These are phyloP conservation scores for Monosporascus sp. DNA, from an alignment of 2,329 filamentous ascomycete genomes.

Conservation along the genomic window DNA sequence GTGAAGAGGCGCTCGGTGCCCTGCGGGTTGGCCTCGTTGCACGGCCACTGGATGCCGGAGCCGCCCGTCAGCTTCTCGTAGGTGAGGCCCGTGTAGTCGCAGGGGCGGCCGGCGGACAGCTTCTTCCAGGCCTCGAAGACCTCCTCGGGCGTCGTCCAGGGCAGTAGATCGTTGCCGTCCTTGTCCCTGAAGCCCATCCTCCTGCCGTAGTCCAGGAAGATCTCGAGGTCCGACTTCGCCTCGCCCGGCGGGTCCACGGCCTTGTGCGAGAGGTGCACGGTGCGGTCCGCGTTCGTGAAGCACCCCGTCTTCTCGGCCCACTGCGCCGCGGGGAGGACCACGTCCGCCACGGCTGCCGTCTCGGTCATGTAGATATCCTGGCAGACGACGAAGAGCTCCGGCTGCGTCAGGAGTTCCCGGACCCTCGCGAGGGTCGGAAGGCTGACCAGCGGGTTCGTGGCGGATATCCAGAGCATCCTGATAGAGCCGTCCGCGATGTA, in stretches of 20 bases:
- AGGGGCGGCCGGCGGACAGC: constrained; percentile 28
- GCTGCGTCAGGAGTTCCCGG: constrained; percentile 25
- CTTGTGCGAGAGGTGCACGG: constrained; percentile 31
- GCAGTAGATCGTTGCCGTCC: constrained; percentile 25
- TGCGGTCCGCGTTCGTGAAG: constrained; percentile 34
- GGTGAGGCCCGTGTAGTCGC: constrained; percentile 27
- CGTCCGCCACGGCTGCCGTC: constrained; percentile 30
- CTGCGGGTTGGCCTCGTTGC: constrained; percentile 25
- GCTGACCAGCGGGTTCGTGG: constrained; percentile 34
- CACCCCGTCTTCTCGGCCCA: constrained; percentile 34
- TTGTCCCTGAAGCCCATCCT: constrained; percentile 31
- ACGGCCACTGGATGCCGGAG: constrained; percentile 33
- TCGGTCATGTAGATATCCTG: constrained; percentile 34
- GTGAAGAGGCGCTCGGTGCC: constrained; percentile 30
- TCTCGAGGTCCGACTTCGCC: constrained; percentile 29
- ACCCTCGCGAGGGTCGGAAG: constrained; percentile 27
- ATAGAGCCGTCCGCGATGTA: constrained; percentile 29
- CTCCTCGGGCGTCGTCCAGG: constrained; percentile 25
- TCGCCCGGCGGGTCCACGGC: constrained; percentile 33
- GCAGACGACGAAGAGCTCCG: constrained; percentile 27
- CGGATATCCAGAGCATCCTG: constrained; percentile 33
- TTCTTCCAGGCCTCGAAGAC: constrained; percentile 32
- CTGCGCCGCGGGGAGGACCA: constrained; percentile 31
- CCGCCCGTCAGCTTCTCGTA: constrained; percentile 31
- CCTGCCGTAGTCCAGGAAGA: constrained; percentile 28